These are phyloP conservation scores for Eucalyptus marginata DNA, from an alignment of 345 rosid genomes.

Conservation along the genomic window DNA sequence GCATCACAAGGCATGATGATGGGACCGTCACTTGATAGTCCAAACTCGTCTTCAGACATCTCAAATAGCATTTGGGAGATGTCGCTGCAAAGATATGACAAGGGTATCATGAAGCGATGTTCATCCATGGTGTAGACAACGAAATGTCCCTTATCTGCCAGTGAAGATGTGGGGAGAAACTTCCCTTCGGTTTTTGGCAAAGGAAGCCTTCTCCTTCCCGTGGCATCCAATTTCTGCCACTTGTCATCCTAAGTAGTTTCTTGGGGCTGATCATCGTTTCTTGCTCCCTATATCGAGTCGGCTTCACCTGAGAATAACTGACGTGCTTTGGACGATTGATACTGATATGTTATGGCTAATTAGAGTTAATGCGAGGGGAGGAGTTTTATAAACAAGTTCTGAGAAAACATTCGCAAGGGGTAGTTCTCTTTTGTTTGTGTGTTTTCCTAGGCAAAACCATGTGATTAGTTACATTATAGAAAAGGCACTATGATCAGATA, in stretches of 20 bases:
- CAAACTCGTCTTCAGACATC: background rate
- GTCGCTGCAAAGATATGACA: background rate
- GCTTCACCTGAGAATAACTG: background rate
- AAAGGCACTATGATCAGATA: background rate
- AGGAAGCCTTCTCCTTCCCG: background rate
- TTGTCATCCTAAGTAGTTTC: background rate
- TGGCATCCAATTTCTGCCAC: background rate
- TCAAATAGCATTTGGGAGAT: background rate
- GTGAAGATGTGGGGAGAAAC: background rate
- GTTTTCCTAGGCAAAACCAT: background rate
- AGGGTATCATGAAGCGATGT: background rate
- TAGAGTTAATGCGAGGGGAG: background rate
- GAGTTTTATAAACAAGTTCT: background rate
- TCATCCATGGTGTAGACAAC: background rate
- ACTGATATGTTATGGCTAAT: background rate
- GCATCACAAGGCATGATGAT: slow-evolving; percentile 23
- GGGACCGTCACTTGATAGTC: slow-evolving; percentile 1
- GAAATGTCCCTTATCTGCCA: slow-evolving; percentile 14
- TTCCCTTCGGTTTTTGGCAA: background rate
- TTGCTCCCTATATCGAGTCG: background rate
- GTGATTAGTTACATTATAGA: background rate
- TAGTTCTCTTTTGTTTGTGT: background rate
- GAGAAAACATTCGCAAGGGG: background rate
- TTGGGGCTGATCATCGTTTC: background rate
- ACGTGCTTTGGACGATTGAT: background rate